Evolutionary conservation across 305 asterid genomes (phyloP).

Genomic region (Withania somnifera): DNA sequence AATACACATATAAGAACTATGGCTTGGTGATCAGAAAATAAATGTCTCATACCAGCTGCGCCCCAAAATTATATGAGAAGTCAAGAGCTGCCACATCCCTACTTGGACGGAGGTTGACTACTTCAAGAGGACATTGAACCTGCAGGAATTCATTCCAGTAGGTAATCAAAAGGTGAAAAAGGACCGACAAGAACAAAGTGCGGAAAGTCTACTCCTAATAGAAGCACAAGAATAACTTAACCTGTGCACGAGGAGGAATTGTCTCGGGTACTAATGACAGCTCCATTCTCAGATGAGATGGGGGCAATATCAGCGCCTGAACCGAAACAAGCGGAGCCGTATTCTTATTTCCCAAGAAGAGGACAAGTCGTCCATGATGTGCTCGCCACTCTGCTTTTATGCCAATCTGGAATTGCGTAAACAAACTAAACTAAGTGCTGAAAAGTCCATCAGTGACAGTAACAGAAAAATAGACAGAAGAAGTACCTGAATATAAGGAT

Average conservation of each 20-base stretch:
- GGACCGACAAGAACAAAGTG: not conserved
- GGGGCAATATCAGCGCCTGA: constrained; percentile 67
- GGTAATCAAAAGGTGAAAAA: not conserved
- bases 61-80: constrained; percentile 70
- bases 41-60: constrained; percentile 42
- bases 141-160: constrained; percentile 9
- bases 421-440: not conserved
- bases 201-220: constrained; percentile 1
- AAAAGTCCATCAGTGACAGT: not conserved
- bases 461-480: not conserved
- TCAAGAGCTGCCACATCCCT: constrained; percentile 89
- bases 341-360: constrained; percentile 90
- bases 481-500: constrained; percentile 80
- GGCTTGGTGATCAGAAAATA: not conserved
- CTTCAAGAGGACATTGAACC: constrained; percentile 97
- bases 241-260: constrained; percentile 98
- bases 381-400: constrained; percentile 92
- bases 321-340: constrained; percentile 70
- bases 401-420: constrained; percentile 57
- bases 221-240: constrained; percentile 14
- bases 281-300: constrained; percentile 67
- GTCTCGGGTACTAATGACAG: constrained; percentile 85
- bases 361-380: constrained; percentile 76
- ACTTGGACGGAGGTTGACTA: constrained; percentile 77
- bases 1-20: not conserved